Conservation (phyloP, 1,284 basidiomycete genomes). For the Pyrrhoderma noxium region DNA sequence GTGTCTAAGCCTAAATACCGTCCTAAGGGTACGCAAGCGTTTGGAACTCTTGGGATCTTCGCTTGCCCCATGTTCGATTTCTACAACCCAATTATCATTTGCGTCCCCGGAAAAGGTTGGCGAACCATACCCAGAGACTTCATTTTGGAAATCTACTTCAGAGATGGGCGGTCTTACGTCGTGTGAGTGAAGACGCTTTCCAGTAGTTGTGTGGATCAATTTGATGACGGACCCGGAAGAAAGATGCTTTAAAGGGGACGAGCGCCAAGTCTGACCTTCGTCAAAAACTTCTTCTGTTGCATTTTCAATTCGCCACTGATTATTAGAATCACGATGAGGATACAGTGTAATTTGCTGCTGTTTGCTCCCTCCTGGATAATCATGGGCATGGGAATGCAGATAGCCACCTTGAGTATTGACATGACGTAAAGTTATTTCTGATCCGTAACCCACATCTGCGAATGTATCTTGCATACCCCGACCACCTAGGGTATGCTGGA, state of each 20-base stretch:
- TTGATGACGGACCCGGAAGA: constrained; percentile 70
- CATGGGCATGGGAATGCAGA: constrained; percentile 89
- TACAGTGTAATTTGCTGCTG: constrained; percentile 99
- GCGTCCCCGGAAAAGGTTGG: constrained; percentile 79
- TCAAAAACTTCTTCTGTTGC: constrained; percentile 43
- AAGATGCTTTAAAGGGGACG: constrained; percentile 57
- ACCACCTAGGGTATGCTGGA: constrained; percentile 94
- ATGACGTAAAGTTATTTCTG: constrained; percentile 79
- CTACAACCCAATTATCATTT: constrained; percentile 94
- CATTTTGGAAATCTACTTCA: constrained; percentile 98
- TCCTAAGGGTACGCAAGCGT: constrained; percentile 74
- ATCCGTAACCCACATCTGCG: constrained; percentile 89
- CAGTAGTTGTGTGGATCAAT: constrained; percentile 74
- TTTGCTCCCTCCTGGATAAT: constrained; percentile 81
- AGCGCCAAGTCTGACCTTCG: constrained; percentile 48
- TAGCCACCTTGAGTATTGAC: constrained; percentile 97
- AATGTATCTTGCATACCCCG: constrained; percentile 89
- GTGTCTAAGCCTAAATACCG: constrained; percentile 82
- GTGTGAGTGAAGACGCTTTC: constrained; percentile 91
- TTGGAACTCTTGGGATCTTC: constrained; percentile 63
- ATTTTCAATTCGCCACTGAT: constrained; percentile 81
- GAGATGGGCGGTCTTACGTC: constrained; percentile 92
- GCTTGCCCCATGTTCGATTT: constrained; percentile 70
- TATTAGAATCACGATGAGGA: constrained; percentile 91
- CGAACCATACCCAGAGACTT: constrained; percentile 94